Percentiles rank a stretch among this genome's conserved stretches.
Evolutionary conservation across 2,329 filamentous ascomycete genomes (phyloP).

Genomic region (Penicillium sp.): DNA sequence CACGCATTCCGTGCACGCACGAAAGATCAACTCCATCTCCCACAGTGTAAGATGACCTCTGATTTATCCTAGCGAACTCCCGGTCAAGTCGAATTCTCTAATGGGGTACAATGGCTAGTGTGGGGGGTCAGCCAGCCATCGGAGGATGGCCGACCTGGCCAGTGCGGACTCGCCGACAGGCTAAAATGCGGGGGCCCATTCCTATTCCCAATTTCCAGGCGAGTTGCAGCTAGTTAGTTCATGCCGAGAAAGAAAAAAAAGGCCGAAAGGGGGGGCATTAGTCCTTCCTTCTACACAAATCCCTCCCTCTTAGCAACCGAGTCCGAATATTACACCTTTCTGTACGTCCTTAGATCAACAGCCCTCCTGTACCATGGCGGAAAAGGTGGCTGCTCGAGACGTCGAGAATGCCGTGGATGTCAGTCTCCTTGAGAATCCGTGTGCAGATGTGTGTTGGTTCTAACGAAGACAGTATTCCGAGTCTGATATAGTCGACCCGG

Average conservation of each 20-base stretch:
- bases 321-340: neutral
- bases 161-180: neutral
- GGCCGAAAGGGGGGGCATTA: constrained; percentile 12
- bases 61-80: neutral
- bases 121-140: too few relatives aligned
- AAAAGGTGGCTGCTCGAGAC: neutral
- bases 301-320: neutral
- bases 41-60: neutral
- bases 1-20: neutral
- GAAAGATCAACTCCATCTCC: neutral
- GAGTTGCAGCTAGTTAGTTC: constrained; percentile 17
- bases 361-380: constrained; percentile 20
- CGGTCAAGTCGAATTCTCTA: neutral
- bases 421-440: constrained; percentile 7
- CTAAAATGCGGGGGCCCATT: constrained; percentile 24
- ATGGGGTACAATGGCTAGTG: constrained; percentile 7
- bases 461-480: constrained; percentile 13
- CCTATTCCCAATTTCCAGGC: neutral
- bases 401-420: constrained; percentile 23
- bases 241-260: constrained; percentile 15
- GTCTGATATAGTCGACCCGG: constrained; percentile 10
- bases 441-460: neutral
- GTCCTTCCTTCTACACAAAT: neutral
- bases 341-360: neutral
- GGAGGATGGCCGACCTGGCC: too few relatives aligned